phyloP scores from a whole-genome alignment of 768 basidiomycete species.

The Lactarius sp. region DNA sequence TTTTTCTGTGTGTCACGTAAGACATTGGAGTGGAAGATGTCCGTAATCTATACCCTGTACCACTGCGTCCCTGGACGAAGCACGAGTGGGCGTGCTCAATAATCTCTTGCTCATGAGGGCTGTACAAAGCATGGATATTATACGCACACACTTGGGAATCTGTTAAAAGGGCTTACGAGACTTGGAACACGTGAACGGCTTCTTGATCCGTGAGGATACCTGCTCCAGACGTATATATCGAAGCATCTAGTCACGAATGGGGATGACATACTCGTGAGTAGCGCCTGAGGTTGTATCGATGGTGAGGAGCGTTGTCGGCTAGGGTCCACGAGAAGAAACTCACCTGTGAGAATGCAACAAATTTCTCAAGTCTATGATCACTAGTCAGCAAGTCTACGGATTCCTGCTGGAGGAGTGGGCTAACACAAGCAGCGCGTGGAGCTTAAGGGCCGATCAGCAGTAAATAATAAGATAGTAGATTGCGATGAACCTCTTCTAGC shows the following conservation, averaged over 20 bases:
- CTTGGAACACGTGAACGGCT: constrained; percentile 22
- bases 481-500: constrained; percentile 40
- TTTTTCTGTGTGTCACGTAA: constrained; percentile 46
- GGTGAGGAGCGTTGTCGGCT: not conserved
- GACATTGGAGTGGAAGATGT: not conserved
- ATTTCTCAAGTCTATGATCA: constrained; percentile 29
- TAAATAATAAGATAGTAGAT: not conserved
- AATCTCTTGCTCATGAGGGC: constrained; percentile 24
- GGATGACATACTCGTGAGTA: constrained; percentile 11
- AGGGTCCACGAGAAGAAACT: not conserved
- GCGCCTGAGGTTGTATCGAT: constrained; percentile 2
- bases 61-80: constrained; percentile 46
- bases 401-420: not conserved
- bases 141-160: not conserved
- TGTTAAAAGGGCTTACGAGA: constrained; percentile 15
- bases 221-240: not conserved
- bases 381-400: not conserved
- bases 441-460: constrained; percentile 32
- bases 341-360: constrained; percentile 31
- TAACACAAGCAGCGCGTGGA: constrained; percentile 58
- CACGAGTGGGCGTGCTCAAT: constrained; percentile 22
- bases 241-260: not conserved
- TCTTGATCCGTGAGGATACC: constrained; percentile 23
- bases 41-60: constrained; percentile 52
- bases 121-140: not conserved